phyloP scores from a whole-genome alignment of 179 eudicot genomes.

The Heliamphora pulchella region DNA sequence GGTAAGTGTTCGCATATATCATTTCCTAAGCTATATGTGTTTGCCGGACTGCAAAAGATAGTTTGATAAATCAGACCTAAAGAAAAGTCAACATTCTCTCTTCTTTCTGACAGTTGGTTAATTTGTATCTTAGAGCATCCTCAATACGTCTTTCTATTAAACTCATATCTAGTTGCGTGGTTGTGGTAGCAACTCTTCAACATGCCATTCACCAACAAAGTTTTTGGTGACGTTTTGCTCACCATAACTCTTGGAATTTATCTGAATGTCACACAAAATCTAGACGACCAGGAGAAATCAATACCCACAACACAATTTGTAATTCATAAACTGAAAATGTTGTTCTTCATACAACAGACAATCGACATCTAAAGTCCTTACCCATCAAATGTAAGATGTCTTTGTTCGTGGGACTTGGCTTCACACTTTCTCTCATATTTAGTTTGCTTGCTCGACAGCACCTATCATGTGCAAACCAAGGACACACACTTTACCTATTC shows the following conservation, averaged over 20 bases:
- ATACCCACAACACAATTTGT: not conserved
- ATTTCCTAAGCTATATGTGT: not conserved
- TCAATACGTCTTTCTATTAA: not conserved
- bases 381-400: not conserved
- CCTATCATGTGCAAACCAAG: no score
- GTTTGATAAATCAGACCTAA: not conserved
- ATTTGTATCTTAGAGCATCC: not conserved
- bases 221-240: not conserved
- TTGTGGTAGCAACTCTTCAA: not conserved
- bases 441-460: no score
- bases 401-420: no score
- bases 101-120: not conserved
- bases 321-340: not conserved
- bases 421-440: no score
- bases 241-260: not conserved
- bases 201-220: not conserved
- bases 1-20: no score
- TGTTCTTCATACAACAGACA: not conserved
- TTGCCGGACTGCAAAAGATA: not conserved
- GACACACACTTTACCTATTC: no score
- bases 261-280: not conserved
- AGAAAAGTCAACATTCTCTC: not conserved
- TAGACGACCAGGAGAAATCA: not conserved
- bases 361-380: not conserved
- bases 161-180: not conserved